These are phyloP conservation scores for Dipodascus albidus DNA, from an alignment of 805 yeast genomes.

Conservation along the genomic window DNA sequence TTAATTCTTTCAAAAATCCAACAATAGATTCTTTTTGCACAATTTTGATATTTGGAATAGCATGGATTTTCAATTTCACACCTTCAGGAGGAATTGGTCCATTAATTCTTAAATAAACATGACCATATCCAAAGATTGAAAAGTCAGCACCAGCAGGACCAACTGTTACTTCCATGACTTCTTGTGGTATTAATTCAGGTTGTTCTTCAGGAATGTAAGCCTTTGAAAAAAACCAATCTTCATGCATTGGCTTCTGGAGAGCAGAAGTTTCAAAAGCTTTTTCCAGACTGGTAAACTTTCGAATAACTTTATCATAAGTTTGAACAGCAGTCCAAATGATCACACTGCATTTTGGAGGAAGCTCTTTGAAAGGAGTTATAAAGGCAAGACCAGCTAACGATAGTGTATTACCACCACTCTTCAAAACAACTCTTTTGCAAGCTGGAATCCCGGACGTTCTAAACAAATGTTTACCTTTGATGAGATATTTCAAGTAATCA, in stretches of 20 bases:
- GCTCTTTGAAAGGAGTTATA: constrained; percentile 13
- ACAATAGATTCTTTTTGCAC: not conserved
- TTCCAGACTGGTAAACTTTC: constrained; percentile 16
- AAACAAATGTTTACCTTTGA: constrained; percentile 16
- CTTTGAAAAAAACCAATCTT: constrained; percentile 17
- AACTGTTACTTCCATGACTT: constrained; percentile 3
- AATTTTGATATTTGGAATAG: constrained; percentile 17
- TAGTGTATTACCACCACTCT: constrained; percentile 22
- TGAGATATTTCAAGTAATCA: constrained; percentile 13
- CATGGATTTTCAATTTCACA: constrained; percentile 16
- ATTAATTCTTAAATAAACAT: constrained; percentile 20
- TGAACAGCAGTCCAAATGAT: constrained; percentile 23
- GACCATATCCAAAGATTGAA: constrained; percentile 24
- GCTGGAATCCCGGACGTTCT: constrained; percentile 15
- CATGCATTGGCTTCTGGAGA: constrained; percentile 11
- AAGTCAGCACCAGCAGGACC: constrained; percentile 12
- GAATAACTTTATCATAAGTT: constrained; percentile 14
- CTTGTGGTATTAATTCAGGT: not conserved
- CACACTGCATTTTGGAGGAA: constrained; percentile 13
- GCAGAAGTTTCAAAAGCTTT: constrained; percentile 12
- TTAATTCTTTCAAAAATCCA: not conserved
- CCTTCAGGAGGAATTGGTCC: constrained; percentile 23
- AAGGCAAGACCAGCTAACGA: constrained; percentile 26
- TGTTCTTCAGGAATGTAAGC: constrained; percentile 5
- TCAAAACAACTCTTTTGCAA: constrained; percentile 16